A percentile compares a stretch with the other conserved stretches of the same genome.
phyloP scores from a whole-genome alignment of 495 filamentous ascomycete genomes.

The Hyaloscypha variabilis region DNA sequence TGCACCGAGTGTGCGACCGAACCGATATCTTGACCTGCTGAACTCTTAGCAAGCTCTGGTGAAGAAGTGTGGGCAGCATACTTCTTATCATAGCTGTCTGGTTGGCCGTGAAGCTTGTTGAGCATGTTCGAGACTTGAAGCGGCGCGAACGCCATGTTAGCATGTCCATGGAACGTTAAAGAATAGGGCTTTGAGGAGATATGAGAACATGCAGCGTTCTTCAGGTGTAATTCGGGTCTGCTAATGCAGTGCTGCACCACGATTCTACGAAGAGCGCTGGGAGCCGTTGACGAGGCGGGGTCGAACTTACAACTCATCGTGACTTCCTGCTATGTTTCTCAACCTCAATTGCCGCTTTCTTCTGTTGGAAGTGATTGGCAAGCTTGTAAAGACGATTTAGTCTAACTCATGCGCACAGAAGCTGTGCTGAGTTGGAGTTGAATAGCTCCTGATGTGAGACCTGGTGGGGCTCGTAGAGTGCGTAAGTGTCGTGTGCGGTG shows the following conservation, averaged over 20 bases:
- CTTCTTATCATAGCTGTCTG: conserved; percentile 99
- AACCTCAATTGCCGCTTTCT: conserved; percentile 11
- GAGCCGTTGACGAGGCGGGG: conserved; percentile 1
- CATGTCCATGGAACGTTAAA: not conserved
- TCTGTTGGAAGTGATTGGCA: not conserved
- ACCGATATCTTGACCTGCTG: conserved; percentile 78
- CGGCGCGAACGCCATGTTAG: conserved; percentile 18
- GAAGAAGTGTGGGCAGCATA: conserved; percentile 35
- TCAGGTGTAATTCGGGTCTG: conserved; percentile 6
- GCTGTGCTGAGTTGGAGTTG: not conserved
- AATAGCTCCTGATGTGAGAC: not conserved
- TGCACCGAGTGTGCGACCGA: conserved; percentile 91
- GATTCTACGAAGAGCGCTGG: not conserved
- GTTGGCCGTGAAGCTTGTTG: conserved; percentile 96
- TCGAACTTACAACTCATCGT: conserved; percentile 52
- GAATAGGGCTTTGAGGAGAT: conserved; percentile 5
- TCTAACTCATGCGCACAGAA: not conserved
- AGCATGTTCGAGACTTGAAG: conserved; percentile 62
- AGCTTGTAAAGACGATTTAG: not conserved
- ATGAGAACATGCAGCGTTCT: conserved; percentile 5
- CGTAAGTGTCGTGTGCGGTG: not conserved
- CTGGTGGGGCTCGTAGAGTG: not conserved
- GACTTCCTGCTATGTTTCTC: conserved; percentile 26
- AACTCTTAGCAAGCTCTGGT: conserved; percentile 14
- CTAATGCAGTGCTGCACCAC: not conserved